Percentiles rank a stretch among this genome's conserved stretches.
Evolutionary conservation across 495 filamentous ascomycete genomes (phyloP).

Genomic region (Penicillium macrosclerotiorum): DNA sequence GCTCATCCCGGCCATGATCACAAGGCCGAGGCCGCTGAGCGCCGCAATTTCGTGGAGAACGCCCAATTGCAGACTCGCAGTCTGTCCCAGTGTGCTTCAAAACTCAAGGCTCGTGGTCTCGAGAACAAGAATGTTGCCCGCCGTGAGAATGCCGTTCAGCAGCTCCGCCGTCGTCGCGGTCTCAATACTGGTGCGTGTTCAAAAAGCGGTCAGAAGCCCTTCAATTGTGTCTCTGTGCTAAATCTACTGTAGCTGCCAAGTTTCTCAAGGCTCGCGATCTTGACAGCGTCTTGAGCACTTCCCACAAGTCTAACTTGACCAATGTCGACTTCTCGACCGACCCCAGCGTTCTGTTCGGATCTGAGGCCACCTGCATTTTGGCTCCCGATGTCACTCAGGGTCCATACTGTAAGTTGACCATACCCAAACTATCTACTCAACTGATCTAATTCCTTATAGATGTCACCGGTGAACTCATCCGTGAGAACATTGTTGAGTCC

Average conservation of each 20-base stretch:
- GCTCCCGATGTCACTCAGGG: conserved; percentile 56
- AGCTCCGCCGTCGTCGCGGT: conserved; percentile 29
- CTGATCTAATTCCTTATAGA: conserved; percentile 13
- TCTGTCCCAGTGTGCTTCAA: conserved; percentile 45
- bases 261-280: conserved; percentile 43
- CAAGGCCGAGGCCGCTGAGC: conserved; percentile 44
- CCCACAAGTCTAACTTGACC: conserved; percentile 43
- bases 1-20: conserved; percentile 52
- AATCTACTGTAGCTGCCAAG: conserved; percentile 8
- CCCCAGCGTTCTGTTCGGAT: conserved; percentile 48
- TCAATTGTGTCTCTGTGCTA: too few species aligned
- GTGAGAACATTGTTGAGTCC: conserved; percentile 53
- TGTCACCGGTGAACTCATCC: conserved; percentile 52
- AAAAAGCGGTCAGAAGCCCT: too few species aligned
- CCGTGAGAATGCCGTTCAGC: conserved; percentile 33
- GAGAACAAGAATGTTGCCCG: conserved; percentile 44
- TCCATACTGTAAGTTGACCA: conserved; percentile 45
- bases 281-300: conserved; percentile 36
- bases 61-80: conserved; percentile 34
- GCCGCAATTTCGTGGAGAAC: conserved; percentile 37
- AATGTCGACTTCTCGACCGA: conserved; percentile 49
- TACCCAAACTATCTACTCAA: neutral
- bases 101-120: conserved; percentile 49
- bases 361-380: conserved; percentile 54
- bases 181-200: conserved; percentile 12